These are phyloP conservation scores for Plantago elongata DNA, from an alignment of 257 asterid genomes.

Conservation along the genomic window DNA sequence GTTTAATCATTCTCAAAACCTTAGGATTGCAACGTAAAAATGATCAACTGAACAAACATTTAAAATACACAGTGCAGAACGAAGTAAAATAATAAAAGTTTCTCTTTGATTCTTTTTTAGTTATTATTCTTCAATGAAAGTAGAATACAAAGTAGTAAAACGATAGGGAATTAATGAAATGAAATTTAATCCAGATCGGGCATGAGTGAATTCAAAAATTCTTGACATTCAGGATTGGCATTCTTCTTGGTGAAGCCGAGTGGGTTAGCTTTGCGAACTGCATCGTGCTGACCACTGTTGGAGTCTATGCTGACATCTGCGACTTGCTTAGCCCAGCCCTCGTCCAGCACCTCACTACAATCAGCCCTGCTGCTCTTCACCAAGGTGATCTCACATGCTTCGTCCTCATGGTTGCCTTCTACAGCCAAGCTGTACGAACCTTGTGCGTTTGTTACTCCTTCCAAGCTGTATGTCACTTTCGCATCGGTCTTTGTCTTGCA, in stretches of 20 bases:
- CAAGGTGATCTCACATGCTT: constrained; percentile 40
- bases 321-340: constrained; percentile 19
- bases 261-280: constrained; percentile 28
- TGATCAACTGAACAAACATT: no score
- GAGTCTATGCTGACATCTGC: constrained; percentile 19
- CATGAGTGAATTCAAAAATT: constrained; percentile 23
- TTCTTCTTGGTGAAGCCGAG: constrained; percentile 20
- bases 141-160: background rate
- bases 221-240: constrained; percentile 19
- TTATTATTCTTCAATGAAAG: no score
- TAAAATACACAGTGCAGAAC: no score
- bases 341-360: constrained; percentile 36
- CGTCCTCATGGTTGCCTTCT: constrained; percentile 53
- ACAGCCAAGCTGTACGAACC: constrained; percentile 39
- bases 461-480: constrained; percentile 32
- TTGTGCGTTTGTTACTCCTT: constrained; percentile 29
- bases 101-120: no score
- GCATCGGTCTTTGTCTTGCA: constrained; percentile 32
- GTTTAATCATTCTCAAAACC: no score
- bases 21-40: no score
- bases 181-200: background rate
- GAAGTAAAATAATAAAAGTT: no score
- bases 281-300: constrained; percentile 22
- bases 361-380: constrained; percentile 49
- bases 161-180: background rate